Base-by-base conservation (phyloP, 2,329 filamentous ascomycete genomes). In the Mycosphaerella sp. region DNA sequence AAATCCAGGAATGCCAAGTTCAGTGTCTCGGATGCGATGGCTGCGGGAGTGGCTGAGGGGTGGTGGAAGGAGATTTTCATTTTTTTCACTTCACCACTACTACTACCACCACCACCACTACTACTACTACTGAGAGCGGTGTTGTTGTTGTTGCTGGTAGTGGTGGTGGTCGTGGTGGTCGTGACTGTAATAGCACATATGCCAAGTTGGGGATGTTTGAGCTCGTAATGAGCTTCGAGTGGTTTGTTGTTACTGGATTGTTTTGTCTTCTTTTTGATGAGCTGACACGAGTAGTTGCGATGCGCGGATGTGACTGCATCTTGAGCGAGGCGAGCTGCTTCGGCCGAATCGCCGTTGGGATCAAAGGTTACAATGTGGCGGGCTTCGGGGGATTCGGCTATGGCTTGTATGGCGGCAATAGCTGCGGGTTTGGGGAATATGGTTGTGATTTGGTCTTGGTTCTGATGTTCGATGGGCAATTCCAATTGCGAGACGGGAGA, bases 281-380 rank as follows among this genome's bases (percentile, higher is more conserved):
- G 77, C 2, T 82, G 77, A 18, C 81, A 86, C 59, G 80, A 82
- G 68, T 89, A 85, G 28, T 79, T 76, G 64, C 86, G 81, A 0
- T 85, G 85, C 30, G 82, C 79, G 52, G 75, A 74, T 3, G 82
- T 74, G 8, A 84, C 77, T 0, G 77, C 73, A 2, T 77, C 73
- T 62, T 86, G 81, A 39, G 78, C 73, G 2, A 82, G 70, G 21
- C 77, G 75, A 52, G 84, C 81, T 1, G 82, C 71, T 1, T 81
- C 84, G 40, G 78, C 79, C 0, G 82, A 79, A 10, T 83, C 82
- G 0, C 82, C 79, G 1, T 73, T 70, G 1, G 86, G 86, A 69
- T 87, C 86, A 12, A 87, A 75, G 1, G 84, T 73, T 1, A 86
- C 84, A 5, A 89, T 71, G 14, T 66, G 65, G 4, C 66, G 66